These are phyloP conservation scores for Alopecurus myosuroides DNA, from an alignment of 176 grass and related monocot species.

Conservation along the genomic window DNA sequence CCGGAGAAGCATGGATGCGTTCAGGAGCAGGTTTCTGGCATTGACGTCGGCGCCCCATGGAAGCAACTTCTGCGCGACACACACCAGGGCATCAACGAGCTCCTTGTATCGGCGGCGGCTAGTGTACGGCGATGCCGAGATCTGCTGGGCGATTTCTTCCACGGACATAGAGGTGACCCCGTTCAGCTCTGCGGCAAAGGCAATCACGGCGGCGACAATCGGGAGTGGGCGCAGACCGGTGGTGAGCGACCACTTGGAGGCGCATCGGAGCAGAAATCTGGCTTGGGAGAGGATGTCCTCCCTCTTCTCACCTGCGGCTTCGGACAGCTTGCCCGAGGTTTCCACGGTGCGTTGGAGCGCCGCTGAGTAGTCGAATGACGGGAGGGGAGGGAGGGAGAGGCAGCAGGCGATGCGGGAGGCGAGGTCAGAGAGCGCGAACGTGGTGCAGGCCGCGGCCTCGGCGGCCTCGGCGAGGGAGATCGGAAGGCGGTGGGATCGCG, in stretches of 20 bases:
- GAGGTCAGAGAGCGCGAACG: too few relatives aligned
- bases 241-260: conserved; percentile 64
- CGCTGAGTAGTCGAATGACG: too few relatives aligned
- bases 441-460: too few relatives aligned
- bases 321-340: conserved; percentile 11
- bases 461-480: too few relatives aligned
- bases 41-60: conserved; percentile 57
- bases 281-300: conserved; percentile 42
- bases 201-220: conserved; percentile 32
- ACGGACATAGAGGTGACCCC: conserved; percentile 14
- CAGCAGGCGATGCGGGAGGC: too few relatives aligned
- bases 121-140: conserved; percentile 28
- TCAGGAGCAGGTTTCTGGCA: conserved; percentile 38
- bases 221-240: conserved; percentile 54
- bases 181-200: conserved; percentile 41
- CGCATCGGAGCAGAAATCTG: conserved; percentile 49
- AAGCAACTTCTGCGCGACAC: conserved; percentile 39
- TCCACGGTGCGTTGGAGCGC: too few relatives aligned
- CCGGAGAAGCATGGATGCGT: conserved; percentile 37
- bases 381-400: too few relatives aligned
- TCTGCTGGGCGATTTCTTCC: conserved; percentile 45
- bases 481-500: too few relatives aligned
- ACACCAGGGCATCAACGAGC: conserved; percentile 31
- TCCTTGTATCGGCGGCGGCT: conserved; percentile 42
- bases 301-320: conserved; percentile 13